Evolutionary conservation across 202 grass and related monocot genomes (phyloP), one percentile per base, ranked within the genome.

Genomic region (Carex sylvatica): DNA sequence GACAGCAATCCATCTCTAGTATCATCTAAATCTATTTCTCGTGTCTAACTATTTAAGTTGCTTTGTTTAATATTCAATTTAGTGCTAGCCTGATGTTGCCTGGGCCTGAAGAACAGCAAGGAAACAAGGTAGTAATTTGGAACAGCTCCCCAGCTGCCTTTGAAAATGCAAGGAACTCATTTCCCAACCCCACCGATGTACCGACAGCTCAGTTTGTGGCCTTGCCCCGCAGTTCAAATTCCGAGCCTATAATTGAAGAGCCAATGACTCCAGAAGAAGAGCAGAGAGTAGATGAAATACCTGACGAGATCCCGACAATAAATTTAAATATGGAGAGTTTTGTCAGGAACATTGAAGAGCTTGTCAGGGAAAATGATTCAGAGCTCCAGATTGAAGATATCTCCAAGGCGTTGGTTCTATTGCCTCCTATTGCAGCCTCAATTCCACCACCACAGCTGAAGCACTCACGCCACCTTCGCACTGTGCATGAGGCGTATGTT

Each of bases 391-490:
- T 80, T 85, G 89, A 83, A 85, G 93, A 99, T 84, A 99, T 96
- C 76, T 75, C 84, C 69, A 99, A 93, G 88, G 91, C 93, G 78
- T 86, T 99, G 76, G 93, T 96, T 84, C 77, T 89, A 88, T 83
- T 99, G 81, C 91, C 89, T 53, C 80, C 61, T n/a, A 90, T 85
- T 91, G 85, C 84, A 75, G 91, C 92, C 84, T 98, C 95, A 73
- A 95, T 98, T 89, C 95, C 95, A 69, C 70, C 84, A 81, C 95
- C 90, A 40, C 90, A 89, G 86, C 89, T 96, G 74, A 99, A 99
- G 84, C 91, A 95, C 4, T 87, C 89, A 66, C 77, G 78, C 64
- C 91, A 90, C 56, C 90, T 98, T 83, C 92, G 90, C 36, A 98
- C 95, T 78, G 92, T 93, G 77, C 95, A 98, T 78, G 87, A 87